Evolutionary conservation across 176 grass and related monocot species (phyloP).

Genomic region (Musa beccarii): DNA sequence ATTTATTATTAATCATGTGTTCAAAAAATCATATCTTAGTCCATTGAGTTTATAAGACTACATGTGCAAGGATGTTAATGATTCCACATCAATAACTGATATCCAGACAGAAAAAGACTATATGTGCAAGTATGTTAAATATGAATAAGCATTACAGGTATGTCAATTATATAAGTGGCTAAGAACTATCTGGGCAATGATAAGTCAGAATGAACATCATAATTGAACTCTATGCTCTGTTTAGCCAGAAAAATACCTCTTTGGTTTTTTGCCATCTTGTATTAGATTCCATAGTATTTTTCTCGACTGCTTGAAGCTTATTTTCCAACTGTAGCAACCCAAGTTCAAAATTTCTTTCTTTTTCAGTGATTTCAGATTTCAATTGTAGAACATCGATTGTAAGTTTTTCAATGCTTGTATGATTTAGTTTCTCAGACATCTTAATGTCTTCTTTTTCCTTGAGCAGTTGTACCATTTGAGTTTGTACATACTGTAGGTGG

Average conservation of each 20-base stretch:
- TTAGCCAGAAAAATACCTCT: constrained; percentile 44
- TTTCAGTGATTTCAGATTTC: constrained; percentile 43
- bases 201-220: background rate
- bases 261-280: constrained; percentile 46
- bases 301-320: constrained; percentile 35
- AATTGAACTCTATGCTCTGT: background rate
- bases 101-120: no score
- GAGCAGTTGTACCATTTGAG: constrained; percentile 31
- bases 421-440: constrained; percentile 24
- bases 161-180: background rate
- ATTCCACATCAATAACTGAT: no score
- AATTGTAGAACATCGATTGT: constrained; percentile 39
- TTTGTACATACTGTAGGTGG: constrained; percentile 37
- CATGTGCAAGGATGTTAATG: no score
- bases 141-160: background rate
- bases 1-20: no score
- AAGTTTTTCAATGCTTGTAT: constrained; percentile 32
- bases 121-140: background rate
- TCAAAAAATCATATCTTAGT: background rate
- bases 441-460: constrained; percentile 40
- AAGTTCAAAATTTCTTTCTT: constrained; percentile 39
- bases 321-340: constrained; percentile 43
- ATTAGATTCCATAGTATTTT: constrained; percentile 27
- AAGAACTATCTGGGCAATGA: background rate
- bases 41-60: background rate